Evolutionary conservation across 257 asterid genomes (phyloP), one percentile per base, ranked within the genome.

Genomic region (Echium plantagineum): DNA sequence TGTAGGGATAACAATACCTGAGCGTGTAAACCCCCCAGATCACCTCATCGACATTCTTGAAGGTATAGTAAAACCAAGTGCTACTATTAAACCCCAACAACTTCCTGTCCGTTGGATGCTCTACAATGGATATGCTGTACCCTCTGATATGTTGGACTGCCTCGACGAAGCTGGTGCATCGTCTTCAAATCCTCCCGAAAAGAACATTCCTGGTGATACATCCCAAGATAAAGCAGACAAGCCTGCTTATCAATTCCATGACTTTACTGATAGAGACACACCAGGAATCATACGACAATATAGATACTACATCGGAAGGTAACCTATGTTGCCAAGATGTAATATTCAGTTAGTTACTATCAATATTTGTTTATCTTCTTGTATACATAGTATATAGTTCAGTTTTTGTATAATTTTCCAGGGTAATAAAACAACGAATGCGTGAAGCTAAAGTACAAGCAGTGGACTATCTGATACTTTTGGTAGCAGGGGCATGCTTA

Each of bases 31-130:
- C 77, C 97, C 97, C 64, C 94, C 97, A 15, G 97, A 90, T 70
- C 86, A 90, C 80, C 79, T 73, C 81, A 90, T 90, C 59, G 97
- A 90, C 82, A 73, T 87, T 65, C 94, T 90, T 38, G 97, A 90
- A 86, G 96, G 94, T 57, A 83, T 93, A 38, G 70, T 69, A 56
- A 93, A 84, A 74, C 97, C 85, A 38, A 60, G 73, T 60, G 76
- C 72, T 22, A 89, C 80, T 38, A 70, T 83, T 74, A 78, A 82
- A 4, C 85, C 74, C 71, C 80, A 89, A 72, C 99, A 84, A 74
- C 86, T 93, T 24, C 99, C 99, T 0, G 85, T 89, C 49, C 76
- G 96, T 61, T 93, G 99, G 99, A 93, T 93, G 99, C 97, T 93
- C 83, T 86, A 93, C 76, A 89, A 93, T 32, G 94, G 97, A 48